Evolutionary conservation across 768 basidiomycete genomes (phyloP).

Genomic region (Suillus decipiens): DNA sequence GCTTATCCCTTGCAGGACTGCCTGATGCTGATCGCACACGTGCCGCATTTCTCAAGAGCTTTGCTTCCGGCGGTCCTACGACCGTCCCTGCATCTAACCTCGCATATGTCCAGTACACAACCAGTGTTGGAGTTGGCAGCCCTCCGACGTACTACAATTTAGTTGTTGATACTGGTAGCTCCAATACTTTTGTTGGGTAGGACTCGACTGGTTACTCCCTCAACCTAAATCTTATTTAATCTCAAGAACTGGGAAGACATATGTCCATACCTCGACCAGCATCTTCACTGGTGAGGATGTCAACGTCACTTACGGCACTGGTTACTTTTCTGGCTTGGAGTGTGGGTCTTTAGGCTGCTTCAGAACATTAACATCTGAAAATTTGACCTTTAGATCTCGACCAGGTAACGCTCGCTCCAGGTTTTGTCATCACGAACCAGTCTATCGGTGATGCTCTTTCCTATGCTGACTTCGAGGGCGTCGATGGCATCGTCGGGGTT

Average conservation of each 20-base stretch:
- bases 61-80: conserved; percentile 1
- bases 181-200: conserved; percentile 28
- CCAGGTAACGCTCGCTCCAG: conserved; percentile 19
- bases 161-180: conserved; percentile 26
- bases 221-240: neutral
- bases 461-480: conserved; percentile 19
- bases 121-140: conserved; percentile 19
- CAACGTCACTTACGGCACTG: conserved; percentile 8
- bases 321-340: conserved; percentile 35
- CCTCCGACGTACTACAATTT: conserved; percentile 21
- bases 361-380: neutral
- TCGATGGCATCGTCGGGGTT: conserved; percentile 22
- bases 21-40: conserved; percentile 10
- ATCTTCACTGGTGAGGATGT: conserved; percentile 17
- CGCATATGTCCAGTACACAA: conserved; percentile 16
- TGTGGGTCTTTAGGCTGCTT: conserved; percentile 14
- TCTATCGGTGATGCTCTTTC: conserved; percentile 21
- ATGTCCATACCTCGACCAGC: conserved; percentile 17
- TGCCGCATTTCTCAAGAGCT: conserved; percentile 3
- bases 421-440: conserved; percentile 22
- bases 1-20: neutral
- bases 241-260: conserved; percentile 14
- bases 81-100: conserved; percentile 12
- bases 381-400: conserved; percentile 11
- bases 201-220: neutral